These are phyloP conservation scores for Cladorrhinum sp. DNA, from an alignment of 2,329 filamentous ascomycete species.

Conservation along the genomic window DNA sequence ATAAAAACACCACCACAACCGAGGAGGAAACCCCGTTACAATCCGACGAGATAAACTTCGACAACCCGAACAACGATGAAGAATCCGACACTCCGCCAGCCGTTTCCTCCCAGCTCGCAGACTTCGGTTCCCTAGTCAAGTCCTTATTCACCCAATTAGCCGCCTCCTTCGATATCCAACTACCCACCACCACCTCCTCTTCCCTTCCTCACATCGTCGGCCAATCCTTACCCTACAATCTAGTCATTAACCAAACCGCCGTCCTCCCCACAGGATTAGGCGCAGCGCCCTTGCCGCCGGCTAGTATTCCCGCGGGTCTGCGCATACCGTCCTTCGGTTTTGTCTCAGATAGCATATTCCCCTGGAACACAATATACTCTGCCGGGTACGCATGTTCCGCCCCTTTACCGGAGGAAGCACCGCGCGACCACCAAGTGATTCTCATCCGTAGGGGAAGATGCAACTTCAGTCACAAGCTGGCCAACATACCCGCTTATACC, in stretches of 20 bases:
- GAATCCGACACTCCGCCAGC: background rate
- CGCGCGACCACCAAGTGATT: slow-evolving; percentile 68
- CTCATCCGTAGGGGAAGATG: slow-evolving; percentile 80
- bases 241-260: slow-evolving; percentile 37
- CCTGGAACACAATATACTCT: slow-evolving; percentile 70
- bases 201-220: slow-evolving; percentile 8
- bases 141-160: slow-evolving; percentile 46
- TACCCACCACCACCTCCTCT: slow-evolving; percentile 25
- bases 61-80: background rate
- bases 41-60: slow-evolving; percentile 15
- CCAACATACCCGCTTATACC: slow-evolving; percentile 76
- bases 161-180: slow-evolving; percentile 39
- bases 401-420: slow-evolving; percentile 49
- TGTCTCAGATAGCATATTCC: slow-evolving; percentile 45
- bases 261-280: slow-evolving; percentile 38
- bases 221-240: slow-evolving; percentile 28
- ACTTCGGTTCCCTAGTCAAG: slow-evolving; percentile 44
- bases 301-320: slow-evolving; percentile 37
- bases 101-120: slow-evolving; percentile 12
- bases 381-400: slow-evolving; percentile 65
- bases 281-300: slow-evolving; percentile 50
- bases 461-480: slow-evolving; percentile 77
- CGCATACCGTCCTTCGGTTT: slow-evolving; percentile 29
- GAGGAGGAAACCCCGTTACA: slow-evolving; percentile 23
- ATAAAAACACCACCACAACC: slow-evolving; percentile 36